Percentiles rank a stretch among this genome's conserved stretches.
phyloP scores from a whole-genome alignment of 441 rosid genomes.

The Euphorbia corollata region DNA sequence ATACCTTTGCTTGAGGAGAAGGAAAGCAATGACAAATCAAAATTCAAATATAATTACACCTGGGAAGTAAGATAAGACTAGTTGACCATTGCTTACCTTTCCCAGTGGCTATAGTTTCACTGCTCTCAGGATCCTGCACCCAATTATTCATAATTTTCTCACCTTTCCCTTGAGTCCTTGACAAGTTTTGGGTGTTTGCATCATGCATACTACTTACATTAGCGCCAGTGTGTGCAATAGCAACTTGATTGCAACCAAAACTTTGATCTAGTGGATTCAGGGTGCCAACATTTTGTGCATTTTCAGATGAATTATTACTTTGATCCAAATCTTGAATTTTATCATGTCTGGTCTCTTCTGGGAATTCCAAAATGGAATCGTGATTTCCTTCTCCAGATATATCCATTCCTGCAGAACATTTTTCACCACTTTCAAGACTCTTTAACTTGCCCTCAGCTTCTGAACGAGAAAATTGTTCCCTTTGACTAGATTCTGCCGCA shows the following conservation, averaged over 20 bases:
- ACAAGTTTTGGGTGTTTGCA: constrained; percentile 13
- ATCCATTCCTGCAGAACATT: constrained; percentile 22
- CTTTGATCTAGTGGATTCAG: constrained; percentile 13
- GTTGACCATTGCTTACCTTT: constrained; percentile 36
- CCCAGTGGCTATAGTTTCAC: constrained; percentile 26
- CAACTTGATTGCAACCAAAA: constrained; percentile 14
- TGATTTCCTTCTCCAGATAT: constrained; percentile 19
- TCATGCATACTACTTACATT: constrained; percentile 17
- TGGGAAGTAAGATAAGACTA: neutral
- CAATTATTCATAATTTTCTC: constrained; percentile 16
- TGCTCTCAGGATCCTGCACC: constrained; percentile 21
- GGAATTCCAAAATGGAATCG: constrained; percentile 19
- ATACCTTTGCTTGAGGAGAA: neutral
- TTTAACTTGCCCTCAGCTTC: constrained; percentile 23
- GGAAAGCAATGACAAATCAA: neutral
- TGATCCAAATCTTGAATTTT: constrained; percentile 20
- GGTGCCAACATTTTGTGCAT: constrained; percentile 20
- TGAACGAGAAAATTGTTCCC: constrained; percentile 25
- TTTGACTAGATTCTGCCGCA: constrained; percentile 21
- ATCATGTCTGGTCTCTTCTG: constrained; percentile 7
- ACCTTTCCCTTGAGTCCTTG: constrained; percentile 7
- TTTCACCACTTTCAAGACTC: constrained; percentile 20
- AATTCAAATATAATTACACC: neutral
- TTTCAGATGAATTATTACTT: constrained; percentile 22
- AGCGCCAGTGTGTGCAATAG: constrained; percentile 12